Evolutionary conservation across 208 protist genomes (phyloP).

Genomic region (Jaenimonas drosophilae): DNA sequence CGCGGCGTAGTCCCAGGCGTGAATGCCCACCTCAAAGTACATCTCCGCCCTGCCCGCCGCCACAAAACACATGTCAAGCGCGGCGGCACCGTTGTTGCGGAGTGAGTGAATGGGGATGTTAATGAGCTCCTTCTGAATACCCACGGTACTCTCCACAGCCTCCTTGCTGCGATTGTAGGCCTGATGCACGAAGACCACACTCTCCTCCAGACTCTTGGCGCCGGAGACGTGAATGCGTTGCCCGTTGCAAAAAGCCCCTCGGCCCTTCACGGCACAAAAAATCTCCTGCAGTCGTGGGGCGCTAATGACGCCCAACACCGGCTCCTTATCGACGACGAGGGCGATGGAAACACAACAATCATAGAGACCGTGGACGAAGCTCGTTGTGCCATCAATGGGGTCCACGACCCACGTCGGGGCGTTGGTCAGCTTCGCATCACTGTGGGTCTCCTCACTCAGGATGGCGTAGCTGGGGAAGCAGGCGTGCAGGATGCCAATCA

Average conservation of each 20-base stretch:
- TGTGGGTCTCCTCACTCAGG: slow-evolving; percentile 51
- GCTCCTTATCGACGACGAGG: slow-evolving; percentile 55
- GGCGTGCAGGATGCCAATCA: slow-evolving; percentile 39
- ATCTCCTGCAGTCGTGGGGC: slow-evolving; percentile 72
- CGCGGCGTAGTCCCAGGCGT: slow-evolving; percentile 73
- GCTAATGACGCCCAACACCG: slow-evolving; percentile 69
- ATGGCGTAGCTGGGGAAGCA: slow-evolving; percentile 54
- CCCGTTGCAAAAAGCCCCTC: slow-evolving; percentile 81
- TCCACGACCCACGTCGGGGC: slow-evolving; percentile 80
- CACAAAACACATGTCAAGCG: slow-evolving; percentile 84
- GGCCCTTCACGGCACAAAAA: slow-evolving; percentile 61
- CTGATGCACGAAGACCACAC: slow-evolving; percentile 61
- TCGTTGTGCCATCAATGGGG: slow-evolving; percentile 70
- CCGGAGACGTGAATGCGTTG: slow-evolving; percentile 73
- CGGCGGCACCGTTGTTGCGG: slow-evolving; percentile 58
- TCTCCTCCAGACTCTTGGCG: slow-evolving; percentile 19
- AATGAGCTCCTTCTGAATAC: slow-evolving; percentile 50
- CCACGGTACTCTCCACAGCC: slow-evolving; percentile 37
- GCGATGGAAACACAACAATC: slow-evolving; percentile 84
- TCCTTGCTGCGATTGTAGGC: slow-evolving; percentile 33
- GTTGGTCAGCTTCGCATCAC: slow-evolving; percentile 17
- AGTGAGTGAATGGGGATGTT: slow-evolving; percentile 56
- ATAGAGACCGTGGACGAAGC: slow-evolving; percentile 75
- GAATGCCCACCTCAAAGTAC: slow-evolving; percentile 68
- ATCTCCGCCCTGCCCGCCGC: slow-evolving; percentile 62